Conservation (phyloP, 805 yeast species). For the Yarrowia deformans region DNA sequence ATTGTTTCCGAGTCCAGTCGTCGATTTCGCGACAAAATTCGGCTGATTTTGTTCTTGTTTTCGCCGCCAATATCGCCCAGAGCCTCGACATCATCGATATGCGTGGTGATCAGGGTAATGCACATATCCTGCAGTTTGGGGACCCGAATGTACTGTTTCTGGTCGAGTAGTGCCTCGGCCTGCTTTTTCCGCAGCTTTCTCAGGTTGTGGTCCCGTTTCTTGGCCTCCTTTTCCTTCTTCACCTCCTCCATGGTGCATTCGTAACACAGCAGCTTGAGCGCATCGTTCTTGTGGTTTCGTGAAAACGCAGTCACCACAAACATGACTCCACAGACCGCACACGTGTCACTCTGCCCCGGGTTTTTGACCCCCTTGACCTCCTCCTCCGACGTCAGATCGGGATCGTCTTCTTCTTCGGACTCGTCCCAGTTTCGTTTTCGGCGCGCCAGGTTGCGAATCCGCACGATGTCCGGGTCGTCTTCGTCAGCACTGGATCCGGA, state of each 20-base stretch:
- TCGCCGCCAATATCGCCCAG: slow-evolving; percentile 85
- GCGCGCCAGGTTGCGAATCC: slow-evolving; percentile 44
- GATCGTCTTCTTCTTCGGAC: slow-evolving; percentile 43
- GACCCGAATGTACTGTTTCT: slow-evolving; percentile 66
- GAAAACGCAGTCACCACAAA: slow-evolving; percentile 75
- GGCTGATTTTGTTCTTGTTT: slow-evolving; percentile 74
- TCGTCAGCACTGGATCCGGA: slow-evolving; percentile 18
- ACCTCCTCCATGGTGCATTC: slow-evolving; percentile 50
- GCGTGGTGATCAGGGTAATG: slow-evolving; percentile 67
- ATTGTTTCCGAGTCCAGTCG: slow-evolving; percentile 77
- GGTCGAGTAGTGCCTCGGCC: slow-evolving; percentile 84
- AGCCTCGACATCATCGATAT: slow-evolving; percentile 76
- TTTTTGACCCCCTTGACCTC: slow-evolving; percentile 43
- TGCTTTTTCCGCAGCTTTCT: slow-evolving; percentile 75
- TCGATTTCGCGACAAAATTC: slow-evolving; percentile 81
- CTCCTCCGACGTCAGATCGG: slow-evolving; percentile 46
- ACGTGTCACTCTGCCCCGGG: slow-evolving; percentile 35
- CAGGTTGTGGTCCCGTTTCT: slow-evolving; percentile 63
- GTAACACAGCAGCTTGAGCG: slow-evolving; percentile 70
- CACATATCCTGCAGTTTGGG: slow-evolving; percentile 79
- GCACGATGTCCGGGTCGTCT: slow-evolving; percentile 26
- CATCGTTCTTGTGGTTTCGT: slow-evolving; percentile 54
- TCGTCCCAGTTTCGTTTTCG: slow-evolving; percentile 41
- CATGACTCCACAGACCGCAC: slow-evolving; percentile 66
- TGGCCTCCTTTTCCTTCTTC: slow-evolving; percentile 56